These are phyloP conservation scores for Isatis tinctoria DNA, from an alignment of 345 rosid species.

Conservation along the genomic window DNA sequence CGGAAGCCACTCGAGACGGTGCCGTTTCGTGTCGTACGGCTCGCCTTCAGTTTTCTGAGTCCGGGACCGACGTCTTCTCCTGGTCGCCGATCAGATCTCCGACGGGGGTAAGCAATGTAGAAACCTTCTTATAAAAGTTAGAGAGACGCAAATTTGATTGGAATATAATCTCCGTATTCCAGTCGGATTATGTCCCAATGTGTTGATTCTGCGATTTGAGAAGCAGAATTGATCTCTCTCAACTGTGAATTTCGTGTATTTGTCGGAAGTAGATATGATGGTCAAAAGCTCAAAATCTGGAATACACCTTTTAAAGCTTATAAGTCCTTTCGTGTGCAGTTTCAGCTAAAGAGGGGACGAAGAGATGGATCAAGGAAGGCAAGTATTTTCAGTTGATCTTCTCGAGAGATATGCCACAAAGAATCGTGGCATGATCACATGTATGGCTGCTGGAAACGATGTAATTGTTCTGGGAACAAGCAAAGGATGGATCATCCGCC, in stretches of 20 bases:
- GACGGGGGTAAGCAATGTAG: background rate
- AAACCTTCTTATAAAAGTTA: background rate
- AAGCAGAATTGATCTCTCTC: background rate
- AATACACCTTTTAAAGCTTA: background rate
- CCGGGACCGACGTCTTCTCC: background rate
- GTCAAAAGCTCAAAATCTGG: slow-evolving; percentile 12
- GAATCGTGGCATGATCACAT: slow-evolving; percentile 80
- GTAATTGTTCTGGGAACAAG: slow-evolving; percentile 90
- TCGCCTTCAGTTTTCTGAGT: background rate
- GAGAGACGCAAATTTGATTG: background rate
- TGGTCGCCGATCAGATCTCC: slow-evolving; percentile 21
- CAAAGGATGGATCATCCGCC: slow-evolving; percentile 88
- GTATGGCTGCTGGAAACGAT: slow-evolving; percentile 98
- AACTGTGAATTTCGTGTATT: background rate
- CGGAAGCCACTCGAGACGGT: background rate
- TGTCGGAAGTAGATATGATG: slow-evolving; percentile 5
- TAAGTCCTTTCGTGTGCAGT: background rate
- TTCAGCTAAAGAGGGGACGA: background rate
- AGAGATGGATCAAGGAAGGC: slow-evolving; percentile 76
- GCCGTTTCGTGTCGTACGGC: background rate
- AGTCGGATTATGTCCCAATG: background rate
- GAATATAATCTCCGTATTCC: background rate
- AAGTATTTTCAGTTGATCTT: slow-evolving; percentile 81
- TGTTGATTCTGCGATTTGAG: background rate
- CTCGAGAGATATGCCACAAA: slow-evolving; percentile 89